Conservation (phyloP, 352 stramenopile species). For the Phytopythium chamaehyphon region DNA sequence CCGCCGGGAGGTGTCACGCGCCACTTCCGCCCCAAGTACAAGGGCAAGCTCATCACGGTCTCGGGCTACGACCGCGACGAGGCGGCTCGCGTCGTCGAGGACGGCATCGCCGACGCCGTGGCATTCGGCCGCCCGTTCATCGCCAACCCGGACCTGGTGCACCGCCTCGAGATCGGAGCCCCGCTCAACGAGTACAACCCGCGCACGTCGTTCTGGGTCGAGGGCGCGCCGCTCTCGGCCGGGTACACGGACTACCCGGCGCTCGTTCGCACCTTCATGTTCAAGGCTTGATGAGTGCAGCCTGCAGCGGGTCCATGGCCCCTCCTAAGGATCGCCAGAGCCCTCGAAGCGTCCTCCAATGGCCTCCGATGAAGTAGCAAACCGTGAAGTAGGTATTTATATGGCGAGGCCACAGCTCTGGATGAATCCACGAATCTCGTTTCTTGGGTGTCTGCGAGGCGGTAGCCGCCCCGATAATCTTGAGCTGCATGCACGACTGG, state of each 20-base stretch:
- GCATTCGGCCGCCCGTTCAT: constrained; percentile 59
- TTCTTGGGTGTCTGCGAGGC: background rate
- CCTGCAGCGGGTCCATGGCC: too few relatives aligned
- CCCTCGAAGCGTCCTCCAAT: too few relatives aligned
- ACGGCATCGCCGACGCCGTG: constrained; percentile 39
- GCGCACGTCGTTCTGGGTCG: constrained; percentile 21
- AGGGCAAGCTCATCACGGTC: constrained; percentile 41
- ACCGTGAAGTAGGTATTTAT: too few relatives aligned
- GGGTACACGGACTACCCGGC: constrained; percentile 42
- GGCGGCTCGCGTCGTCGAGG: constrained; percentile 28
- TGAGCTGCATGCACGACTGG: too few relatives aligned
- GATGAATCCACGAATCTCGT: background rate
- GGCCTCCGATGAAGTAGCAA: too few relatives aligned
- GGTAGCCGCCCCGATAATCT: too few relatives aligned
- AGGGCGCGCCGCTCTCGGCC: constrained; percentile 9
- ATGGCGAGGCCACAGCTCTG: too few relatives aligned
- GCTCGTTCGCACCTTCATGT: constrained; percentile 10
- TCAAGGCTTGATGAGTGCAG: background rate
- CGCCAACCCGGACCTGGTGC: constrained; percentile 57
- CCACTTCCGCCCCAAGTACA: constrained; percentile 37
- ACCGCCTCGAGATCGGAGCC: constrained; percentile 30
- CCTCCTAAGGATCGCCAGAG: too few relatives aligned
- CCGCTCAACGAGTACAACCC: constrained; percentile 32
- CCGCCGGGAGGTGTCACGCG: constrained; percentile 30
- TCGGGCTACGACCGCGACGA: constrained; percentile 35